Evolutionary conservation across 108 stramenopile genomes (phyloP), one percentile per base, ranked within the genome.

Genomic region (Fistulifera pelliculosa): DNA sequence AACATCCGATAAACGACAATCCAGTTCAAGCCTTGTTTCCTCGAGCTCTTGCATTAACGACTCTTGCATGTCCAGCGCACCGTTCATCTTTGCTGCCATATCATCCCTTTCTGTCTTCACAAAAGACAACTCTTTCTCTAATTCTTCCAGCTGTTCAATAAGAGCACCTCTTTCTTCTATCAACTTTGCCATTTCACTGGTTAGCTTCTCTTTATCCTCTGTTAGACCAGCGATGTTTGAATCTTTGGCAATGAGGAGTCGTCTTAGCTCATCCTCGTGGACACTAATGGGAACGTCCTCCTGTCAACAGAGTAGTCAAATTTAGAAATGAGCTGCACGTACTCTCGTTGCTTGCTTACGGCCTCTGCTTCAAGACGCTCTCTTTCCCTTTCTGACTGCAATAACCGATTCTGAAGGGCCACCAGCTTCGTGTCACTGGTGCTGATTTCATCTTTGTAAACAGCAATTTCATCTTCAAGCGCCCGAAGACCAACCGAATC

Each of bases 41-140:
- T 54, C 39, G 2, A 39, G 39, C 15, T 54, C 54, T 3, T 26
- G 23, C 3, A 22, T 22, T 27, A 51, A 51, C 2, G 50, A 23
- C 5, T 22, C 26, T 12, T 35, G 31, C n/a, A n/a, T 7, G 6
- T 18, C 15, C 38, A 54, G 28, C 11, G 38, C 17, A 42, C 40
- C 50, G 19, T 18, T 54, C 38, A 16, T 40, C 16, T 38, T 16
- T 40, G 54, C 42, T 7, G 54, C 22, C 17, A 24, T 14, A n/a
- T 51, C 50, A 16, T 51, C 50, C 27, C n/a, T 51, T 22, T 24
- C 50, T 51, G 24, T 27, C 27, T 51, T 51, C 6, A 21, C 44
- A 45, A 21, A 45, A 45, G 44, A 17, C 6, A 19, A 45, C 11
- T 45, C 31, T 35, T 35, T 35, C 31, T 35, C 31, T 35, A 35